Evolutionary conservation across 345 rosid species (phyloP).

Genomic region (Heritiera fomes): DNA sequence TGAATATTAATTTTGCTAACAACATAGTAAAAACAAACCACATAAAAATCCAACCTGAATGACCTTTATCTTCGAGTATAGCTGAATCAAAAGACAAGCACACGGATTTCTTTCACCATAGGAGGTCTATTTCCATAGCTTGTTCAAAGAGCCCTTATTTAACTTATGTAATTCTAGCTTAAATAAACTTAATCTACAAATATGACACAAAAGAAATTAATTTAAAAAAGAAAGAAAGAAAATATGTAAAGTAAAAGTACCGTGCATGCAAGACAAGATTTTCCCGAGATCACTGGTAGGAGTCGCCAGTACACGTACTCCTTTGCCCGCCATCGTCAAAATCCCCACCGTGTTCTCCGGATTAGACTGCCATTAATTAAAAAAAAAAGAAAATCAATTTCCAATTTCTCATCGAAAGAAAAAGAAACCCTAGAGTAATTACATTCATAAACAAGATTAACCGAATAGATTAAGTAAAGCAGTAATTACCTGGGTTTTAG

Average conservation of each 20-base stretch:
- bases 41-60: neutral
- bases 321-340: constrained; percentile 85
- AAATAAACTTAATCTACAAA: constrained; percentile 4
- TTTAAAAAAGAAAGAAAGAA: neutral
- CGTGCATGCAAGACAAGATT: constrained; percentile 79
- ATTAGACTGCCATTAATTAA: constrained; percentile 52
- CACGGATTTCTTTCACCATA: neutral
- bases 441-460: neutral
- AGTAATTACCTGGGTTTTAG: constrained; percentile 66
- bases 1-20: too few species aligned
- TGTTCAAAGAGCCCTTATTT: neutral
- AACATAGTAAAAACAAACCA: neutral
- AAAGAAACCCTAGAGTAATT: constrained; percentile 28
- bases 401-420: constrained; percentile 5
- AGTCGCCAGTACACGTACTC: constrained; percentile 71
- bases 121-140: neutral
- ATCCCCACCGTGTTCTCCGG: constrained; percentile 87
- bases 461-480: neutral
- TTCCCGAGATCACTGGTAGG: constrained; percentile 82
- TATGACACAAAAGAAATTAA: neutral
- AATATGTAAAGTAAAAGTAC: constrained; percentile 29
- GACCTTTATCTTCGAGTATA: neutral
- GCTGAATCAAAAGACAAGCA: neutral
- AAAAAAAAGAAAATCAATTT: neutral
- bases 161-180: neutral